Percentiles rank a stretch among this genome's conserved stretches.
These are phyloP conservation scores for Psilocybe cyanescens DNA, from an alignment of 768 basidiomycete species.

Conservation along the genomic window DNA sequence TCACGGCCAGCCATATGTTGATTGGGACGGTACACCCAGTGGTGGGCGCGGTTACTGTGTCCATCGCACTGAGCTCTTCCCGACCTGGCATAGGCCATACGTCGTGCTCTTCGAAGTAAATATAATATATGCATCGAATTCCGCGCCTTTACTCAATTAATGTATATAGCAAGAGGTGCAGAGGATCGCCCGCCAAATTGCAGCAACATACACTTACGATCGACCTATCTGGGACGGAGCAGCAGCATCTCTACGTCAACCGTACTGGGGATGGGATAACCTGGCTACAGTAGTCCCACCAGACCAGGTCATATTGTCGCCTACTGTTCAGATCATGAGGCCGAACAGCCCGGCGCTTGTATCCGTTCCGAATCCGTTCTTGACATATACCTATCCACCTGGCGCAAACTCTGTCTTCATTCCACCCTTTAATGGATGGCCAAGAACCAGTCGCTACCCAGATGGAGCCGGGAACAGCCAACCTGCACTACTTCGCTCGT, in stretches of 20 bases:
- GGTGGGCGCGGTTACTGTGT: conserved; percentile 51
- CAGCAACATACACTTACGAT: conserved; percentile 39
- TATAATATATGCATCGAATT: too few relatives aligned
- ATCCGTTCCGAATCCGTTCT: conserved; percentile 22
- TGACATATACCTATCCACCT: too few relatives aligned
- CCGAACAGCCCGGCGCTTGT: conserved; percentile 28
- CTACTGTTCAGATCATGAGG: conserved; percentile 34
- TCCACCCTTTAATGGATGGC: too few relatives aligned
- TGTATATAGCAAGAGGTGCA: conserved; percentile 49
- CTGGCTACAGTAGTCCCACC: conserved; percentile 39
- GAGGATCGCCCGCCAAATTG: conserved; percentile 41
- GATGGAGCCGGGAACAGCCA: too few relatives aligned
- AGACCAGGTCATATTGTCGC: conserved; percentile 37
- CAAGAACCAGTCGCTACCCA: too few relatives aligned
- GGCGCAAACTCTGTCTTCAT: too few relatives aligned
- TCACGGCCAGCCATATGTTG: conserved; percentile 51
- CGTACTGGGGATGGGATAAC: too few relatives aligned
- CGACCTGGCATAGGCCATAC: conserved; percentile 61
- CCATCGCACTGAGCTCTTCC: conserved; percentile 56
- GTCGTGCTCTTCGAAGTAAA: conserved; percentile 51
- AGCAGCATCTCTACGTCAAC: conserved; percentile 30
- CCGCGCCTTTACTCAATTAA: too few relatives aligned
- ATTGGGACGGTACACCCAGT: conserved; percentile 43
- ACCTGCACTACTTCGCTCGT: too few relatives aligned
- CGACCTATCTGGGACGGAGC: conserved; percentile 32